Conservation (phyloP, 163 green algal species). For the Prototheca wickerhamii region DNA sequence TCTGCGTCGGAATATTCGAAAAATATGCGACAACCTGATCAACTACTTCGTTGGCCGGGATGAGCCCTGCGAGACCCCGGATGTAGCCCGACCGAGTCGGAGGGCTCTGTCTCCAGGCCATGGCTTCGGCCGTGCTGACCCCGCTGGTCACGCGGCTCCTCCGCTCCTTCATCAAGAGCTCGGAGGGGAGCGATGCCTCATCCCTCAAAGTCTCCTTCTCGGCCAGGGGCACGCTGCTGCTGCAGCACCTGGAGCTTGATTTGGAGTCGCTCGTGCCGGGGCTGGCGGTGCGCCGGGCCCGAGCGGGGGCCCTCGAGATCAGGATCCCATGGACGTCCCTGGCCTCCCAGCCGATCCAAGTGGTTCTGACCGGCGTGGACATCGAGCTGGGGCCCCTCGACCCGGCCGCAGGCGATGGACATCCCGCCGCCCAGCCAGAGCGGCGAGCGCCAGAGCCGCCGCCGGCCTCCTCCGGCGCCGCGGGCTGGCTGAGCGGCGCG, state of each 20-base stretch:
- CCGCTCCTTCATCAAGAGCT: conserved; percentile 31
- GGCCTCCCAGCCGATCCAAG: conserved; percentile 38
- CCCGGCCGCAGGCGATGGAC: conserved; percentile 5
- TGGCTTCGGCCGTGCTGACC: conserved; percentile 28
- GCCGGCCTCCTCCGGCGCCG: not conserved
- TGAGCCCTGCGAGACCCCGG: too few relatives aligned
- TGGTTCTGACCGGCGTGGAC: conserved; percentile 11
- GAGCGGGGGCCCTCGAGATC: conserved; percentile 33
- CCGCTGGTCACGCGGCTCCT: conserved; percentile 36
- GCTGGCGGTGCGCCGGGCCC: conserved; percentile 28
- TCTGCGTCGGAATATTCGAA: too few relatives aligned
- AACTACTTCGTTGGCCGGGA: not conserved
- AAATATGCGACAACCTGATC: too few relatives aligned
- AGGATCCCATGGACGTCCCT: conserved; percentile 43
- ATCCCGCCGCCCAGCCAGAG: not conserved
- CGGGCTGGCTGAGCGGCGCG: conserved; percentile 30
- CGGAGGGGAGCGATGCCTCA: conserved; percentile 18
- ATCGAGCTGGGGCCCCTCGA: conserved; percentile 4
- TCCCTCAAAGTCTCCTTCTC: conserved; percentile 30
- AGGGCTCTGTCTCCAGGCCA: too few relatives aligned
- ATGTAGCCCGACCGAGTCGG: too few relatives aligned
- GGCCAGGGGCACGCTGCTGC: conserved; percentile 18
- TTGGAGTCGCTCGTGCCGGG: conserved; percentile 26
- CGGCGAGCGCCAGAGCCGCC: not conserved
- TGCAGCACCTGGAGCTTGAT: conserved; percentile 50